phyloP scores from a whole-genome alignment of 1,139 yeast genomes.

The Candida sanyaensis region DNA sequence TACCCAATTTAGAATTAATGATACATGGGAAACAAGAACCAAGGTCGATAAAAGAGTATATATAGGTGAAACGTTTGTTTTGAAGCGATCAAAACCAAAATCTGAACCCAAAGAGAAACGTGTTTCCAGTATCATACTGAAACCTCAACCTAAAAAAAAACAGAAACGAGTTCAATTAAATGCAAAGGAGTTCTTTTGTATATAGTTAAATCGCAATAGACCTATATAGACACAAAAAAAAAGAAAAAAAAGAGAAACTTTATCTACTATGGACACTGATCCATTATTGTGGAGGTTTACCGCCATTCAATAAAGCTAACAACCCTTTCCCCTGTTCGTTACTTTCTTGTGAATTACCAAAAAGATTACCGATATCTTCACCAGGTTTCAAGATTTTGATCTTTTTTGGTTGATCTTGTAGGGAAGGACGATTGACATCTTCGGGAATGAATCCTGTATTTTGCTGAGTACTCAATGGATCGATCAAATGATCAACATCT shows the following conservation, averaged over 20 bases:
- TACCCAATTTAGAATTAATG: neutral
- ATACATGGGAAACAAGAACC: slow-evolving; percentile 6
- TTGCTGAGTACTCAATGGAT: slow-evolving; percentile 8
- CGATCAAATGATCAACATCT: slow-evolving; percentile 16
- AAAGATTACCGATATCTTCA: slow-evolving; percentile 22
- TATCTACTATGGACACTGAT: too few species aligned
- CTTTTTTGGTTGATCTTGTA: slow-evolving; percentile 7
- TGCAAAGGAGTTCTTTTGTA: slow-evolving; percentile 18
- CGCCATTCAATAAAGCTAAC: slow-evolving; percentile 19
- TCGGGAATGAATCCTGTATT: neutral
- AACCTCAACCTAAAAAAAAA: slow-evolving; percentile 4
- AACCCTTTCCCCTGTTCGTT: slow-evolving; percentile 18
- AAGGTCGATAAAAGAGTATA: neutral
- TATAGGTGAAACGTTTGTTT: slow-evolving; percentile 5
- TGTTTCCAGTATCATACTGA: neutral
- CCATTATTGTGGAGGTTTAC: slow-evolving; percentile 7
- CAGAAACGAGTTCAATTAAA: slow-evolving; percentile 14
- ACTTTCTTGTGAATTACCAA: slow-evolving; percentile 4
- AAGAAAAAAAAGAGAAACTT: too few species aligned
- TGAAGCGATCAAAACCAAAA: neutral
- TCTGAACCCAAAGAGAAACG: neutral
- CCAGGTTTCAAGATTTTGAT: slow-evolving; percentile 34
- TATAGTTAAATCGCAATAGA: slow-evolving; percentile 7
- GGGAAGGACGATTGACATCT: neutral
- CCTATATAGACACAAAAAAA: too few species aligned